Evolutionary conservation across 1,139 yeast genomes (phyloP), one percentile per base, ranked within the genome.

Genomic region (Geotrichum restrictum): DNA sequence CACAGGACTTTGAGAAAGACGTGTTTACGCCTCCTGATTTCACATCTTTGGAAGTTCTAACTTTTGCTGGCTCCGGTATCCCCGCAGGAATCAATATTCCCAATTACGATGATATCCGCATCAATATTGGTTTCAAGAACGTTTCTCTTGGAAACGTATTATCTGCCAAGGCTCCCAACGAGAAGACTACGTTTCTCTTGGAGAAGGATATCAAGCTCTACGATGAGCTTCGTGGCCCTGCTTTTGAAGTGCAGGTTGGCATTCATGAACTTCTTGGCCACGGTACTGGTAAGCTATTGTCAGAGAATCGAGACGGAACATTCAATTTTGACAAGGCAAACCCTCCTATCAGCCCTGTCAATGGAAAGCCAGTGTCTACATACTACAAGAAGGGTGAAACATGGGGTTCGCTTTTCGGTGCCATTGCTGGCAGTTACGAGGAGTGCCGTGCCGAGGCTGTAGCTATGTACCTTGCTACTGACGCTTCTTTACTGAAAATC

Each of bases 21-120:
- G 77, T 68, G n/a, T 88, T 88, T 68, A 83, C 88, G 45, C 93
- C 96, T 32, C 96, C 96, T 32, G 96, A 88, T 68, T 88, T 88
- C 69, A 86, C 95, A 1, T 86, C 95, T 1, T 75, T 88, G 63
- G 96, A 88, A 69, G 96, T 88, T 2, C 74, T 88, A 65, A 85
- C 96, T 0, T 88, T 88, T 75, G 88, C 95, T 1, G 93, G 94
- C 2, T 81, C 91, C 34, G 96, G 96, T 51, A 80, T 86, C 55
- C 96, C 96, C 21, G 95, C 95, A 0, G 96, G 96, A 53, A 88
- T 88, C 67, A 88, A 88, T 65, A 85, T 88, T 60, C 96, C 96
- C 56, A 88, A 88, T 69, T 88, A 88, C 69, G 96, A 88, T 67
- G 95, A 87, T 63, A 89, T 88, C 49, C 77, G 96, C 64, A 75